A percentile compares a stretch with the other conserved stretches of the same genome.
Conservation (phyloP, 768 basidiomycete genomes). For the Tylopilus felleus region DNA sequence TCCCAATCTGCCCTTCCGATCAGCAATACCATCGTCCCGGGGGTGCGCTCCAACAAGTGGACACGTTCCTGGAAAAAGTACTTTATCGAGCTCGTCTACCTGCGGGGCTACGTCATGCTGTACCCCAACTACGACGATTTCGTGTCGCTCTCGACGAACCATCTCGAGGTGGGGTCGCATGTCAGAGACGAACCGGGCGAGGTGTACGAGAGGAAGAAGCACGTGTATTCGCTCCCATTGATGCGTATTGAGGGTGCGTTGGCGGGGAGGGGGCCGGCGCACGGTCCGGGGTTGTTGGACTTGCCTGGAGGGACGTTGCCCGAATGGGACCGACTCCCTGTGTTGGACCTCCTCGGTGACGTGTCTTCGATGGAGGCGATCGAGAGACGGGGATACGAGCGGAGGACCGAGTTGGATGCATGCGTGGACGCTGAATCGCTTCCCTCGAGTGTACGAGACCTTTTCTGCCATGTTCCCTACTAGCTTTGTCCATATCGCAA, state of each 20-base stretch:
- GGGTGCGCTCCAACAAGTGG: conserved; percentile 81
- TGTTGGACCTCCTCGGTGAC: conserved; percentile 63
- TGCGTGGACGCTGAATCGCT: conserved; percentile 24
- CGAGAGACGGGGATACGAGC: conserved; percentile 31
- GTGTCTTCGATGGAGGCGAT: conserved; percentile 37
- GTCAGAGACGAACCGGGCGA: conserved; percentile 54
- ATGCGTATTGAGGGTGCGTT: conserved; percentile 41
- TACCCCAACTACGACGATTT: conserved; percentile 80
- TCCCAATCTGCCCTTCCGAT: conserved; percentile 39
- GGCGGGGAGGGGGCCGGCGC: not conserved
- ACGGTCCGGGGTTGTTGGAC: conserved; percentile 44
- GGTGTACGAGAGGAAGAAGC: conserved; percentile 51
- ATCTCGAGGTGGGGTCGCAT: conserved; percentile 81
- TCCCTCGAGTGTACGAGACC: conserved; percentile 24
- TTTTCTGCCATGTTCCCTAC: conserved; percentile 16
- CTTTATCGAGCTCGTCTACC: conserved; percentile 81
- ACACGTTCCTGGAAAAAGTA: conserved; percentile 83
- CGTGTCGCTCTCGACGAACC: conserved; percentile 83
- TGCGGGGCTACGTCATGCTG: conserved; percentile 83
- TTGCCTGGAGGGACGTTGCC: conserved; percentile 58
- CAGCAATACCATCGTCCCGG: conserved; percentile 55
- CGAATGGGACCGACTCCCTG: conserved; percentile 51
- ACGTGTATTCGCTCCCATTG: conserved; percentile 66
- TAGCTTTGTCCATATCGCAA: conserved; percentile 6
- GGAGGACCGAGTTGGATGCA: conserved; percentile 34